Evolutionary conservation across 2,329 filamentous ascomycete genomes (phyloP), one percentile per base, ranked within the genome.

Genomic region (Aspergillus aculeatus): DNA sequence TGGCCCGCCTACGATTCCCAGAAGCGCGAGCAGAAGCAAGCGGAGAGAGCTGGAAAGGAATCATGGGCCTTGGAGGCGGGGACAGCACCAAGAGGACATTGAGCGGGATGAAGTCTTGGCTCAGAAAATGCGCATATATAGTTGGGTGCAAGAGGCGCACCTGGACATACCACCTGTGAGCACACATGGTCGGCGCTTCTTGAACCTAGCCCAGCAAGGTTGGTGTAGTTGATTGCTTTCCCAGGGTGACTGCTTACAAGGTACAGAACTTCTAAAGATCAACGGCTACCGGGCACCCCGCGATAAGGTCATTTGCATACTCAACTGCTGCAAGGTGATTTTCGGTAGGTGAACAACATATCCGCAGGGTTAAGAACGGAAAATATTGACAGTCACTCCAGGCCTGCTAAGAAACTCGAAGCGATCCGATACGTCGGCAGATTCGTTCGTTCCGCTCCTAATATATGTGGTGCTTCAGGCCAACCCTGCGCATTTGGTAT

Each of bases 291-390:
- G 96, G 66, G 95, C 95, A n/a, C 95, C 95, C 4, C 83, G 95
- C 68, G 95, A 99, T 80, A 99, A 99, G 77, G 95, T 99, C 57
- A 98, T 99, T 53, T 99, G 95, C 75, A 92, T 98, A 50, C 80
- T 99, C 58, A 99, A 99, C 77, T 97, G 93, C 79, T 99, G 95
- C 85, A 99, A 99, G 78, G 96, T 99, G 64, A 98, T 99, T 64
- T 98, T 99, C 76, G 95, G 90, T 92, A 76, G 67, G 83, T 68
- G 21, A 4, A 23, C 16, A 48, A 6, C 2, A 44, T n/a, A 5
- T 21, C 6, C 31, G 29, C 26, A 29, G 26, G 38, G 48, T 11
- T 32, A 12, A 7, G 24, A 14, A 35, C n/a, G 29, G 32, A 32
- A 26, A 14, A 3, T 12, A 31, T 48, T 53, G 52, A 56, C 31